Evolutionary conservation across 163 green algal genomes (phyloP).

Genomic region (Volvox carteri): DNA sequence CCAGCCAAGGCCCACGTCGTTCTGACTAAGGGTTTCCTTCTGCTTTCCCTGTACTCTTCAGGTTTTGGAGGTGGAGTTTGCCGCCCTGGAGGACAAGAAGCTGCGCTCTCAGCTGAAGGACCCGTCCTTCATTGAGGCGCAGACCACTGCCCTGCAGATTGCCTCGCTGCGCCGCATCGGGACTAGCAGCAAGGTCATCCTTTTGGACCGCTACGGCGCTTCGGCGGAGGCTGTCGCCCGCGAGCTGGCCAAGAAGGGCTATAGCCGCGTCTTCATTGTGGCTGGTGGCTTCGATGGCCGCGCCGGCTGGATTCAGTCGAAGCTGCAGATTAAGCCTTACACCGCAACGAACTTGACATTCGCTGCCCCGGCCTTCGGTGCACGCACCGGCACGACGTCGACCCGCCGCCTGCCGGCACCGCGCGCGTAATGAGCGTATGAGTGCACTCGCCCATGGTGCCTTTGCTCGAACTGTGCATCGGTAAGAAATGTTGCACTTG

Average conservation of each 20-base stretch:
- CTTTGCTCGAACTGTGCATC: too few relatives aligned
- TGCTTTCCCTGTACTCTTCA: background rate
- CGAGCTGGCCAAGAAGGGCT: conserved; percentile 82
- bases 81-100: conserved; percentile 77
- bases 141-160: conserved; percentile 79
- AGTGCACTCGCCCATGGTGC: too few relatives aligned
- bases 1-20: too few relatives aligned
- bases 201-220: conserved; percentile 87
- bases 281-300: conserved; percentile 80
- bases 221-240: conserved; percentile 80
- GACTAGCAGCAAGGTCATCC: conserved; percentile 80
- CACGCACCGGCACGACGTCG: conserved; percentile 40
- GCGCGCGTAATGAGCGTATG: conserved; percentile 39
- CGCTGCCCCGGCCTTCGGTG: conserved; percentile 31
- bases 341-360: conserved; percentile 53
- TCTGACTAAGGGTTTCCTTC: too few relatives aligned
- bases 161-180: conserved; percentile 82
- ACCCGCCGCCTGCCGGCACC: conserved; percentile 51
- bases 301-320: conserved; percentile 80
- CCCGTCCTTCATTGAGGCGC: conserved; percentile 72
- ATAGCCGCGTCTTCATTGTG: conserved; percentile 67
- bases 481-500: too few relatives aligned
- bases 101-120: conserved; percentile 83
- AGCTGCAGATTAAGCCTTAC: conserved; percentile 84
- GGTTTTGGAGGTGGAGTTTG: conserved; percentile 87